A percentile compares a stretch with the other conserved stretches of the same genome.
These are phyloP conservation scores for Golubevia sp. DNA, from an alignment of 1,284 basidiomycete species.

Conservation along the genomic window DNA sequence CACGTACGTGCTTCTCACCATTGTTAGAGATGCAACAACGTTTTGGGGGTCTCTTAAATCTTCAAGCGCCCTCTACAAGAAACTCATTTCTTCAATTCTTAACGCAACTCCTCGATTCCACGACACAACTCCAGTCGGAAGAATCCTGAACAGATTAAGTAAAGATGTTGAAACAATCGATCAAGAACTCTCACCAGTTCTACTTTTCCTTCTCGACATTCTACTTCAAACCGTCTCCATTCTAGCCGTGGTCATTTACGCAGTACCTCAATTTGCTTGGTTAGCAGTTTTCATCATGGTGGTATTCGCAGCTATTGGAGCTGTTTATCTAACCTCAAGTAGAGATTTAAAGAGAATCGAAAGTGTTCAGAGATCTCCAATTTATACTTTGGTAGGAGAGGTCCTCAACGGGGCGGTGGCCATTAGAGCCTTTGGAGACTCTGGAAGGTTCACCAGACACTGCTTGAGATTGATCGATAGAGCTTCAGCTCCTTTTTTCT, in stretches of 20 bases:
- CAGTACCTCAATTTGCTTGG: slow-evolving; percentile 42
- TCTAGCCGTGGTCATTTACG: slow-evolving; percentile 50
- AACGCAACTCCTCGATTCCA: slow-evolving; percentile 92
- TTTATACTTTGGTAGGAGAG: slow-evolving; percentile 57
- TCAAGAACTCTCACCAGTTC: slow-evolving; percentile 48
- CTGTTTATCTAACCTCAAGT: slow-evolving; percentile 54
- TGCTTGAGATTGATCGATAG: slow-evolving; percentile 54
- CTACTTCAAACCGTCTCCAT: slow-evolving; percentile 30
- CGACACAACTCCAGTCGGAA: slow-evolving; percentile 83
- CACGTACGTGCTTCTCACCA: slow-evolving; percentile 36
- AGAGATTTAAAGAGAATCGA: slow-evolving; percentile 60
- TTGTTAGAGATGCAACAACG: slow-evolving; percentile 39
- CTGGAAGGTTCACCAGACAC: slow-evolving; percentile 50
- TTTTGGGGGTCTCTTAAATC: slow-evolving; percentile 44
- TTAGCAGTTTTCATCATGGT: slow-evolving; percentile 36
- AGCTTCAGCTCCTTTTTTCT: slow-evolving; percentile 56
- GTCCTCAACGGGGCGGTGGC: slow-evolving; percentile 50
- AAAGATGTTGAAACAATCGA: slow-evolving; percentile 60
- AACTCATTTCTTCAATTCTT: slow-evolving; percentile 79
- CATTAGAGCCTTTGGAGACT: slow-evolving; percentile 57
- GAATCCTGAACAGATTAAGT: slow-evolving; percentile 58
- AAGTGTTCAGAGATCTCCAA: slow-evolving; percentile 55
- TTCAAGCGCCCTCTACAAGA: slow-evolving; percentile 41
- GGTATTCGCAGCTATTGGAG: slow-evolving; percentile 47
- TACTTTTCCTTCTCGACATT: slow-evolving; percentile 23